A percentile compares a stretch with the other conserved stretches of the same genome.
phyloP scores from a whole-genome alignment of 345 rosid species.

The Eucalyptus albens region DNA sequence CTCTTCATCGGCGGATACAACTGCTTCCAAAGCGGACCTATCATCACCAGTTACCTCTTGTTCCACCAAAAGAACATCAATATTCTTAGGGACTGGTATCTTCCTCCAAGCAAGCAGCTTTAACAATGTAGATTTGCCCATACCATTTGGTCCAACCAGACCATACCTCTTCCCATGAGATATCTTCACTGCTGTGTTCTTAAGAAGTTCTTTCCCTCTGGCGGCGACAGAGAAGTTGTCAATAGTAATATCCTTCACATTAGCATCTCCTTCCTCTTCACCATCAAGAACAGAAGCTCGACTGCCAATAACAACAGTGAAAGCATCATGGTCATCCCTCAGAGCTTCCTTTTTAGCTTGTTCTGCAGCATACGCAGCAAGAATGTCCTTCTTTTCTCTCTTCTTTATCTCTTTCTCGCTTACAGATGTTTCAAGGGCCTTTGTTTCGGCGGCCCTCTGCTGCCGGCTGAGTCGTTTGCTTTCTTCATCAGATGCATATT shows the following conservation, averaged over 20 bases:
- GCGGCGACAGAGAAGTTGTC: slow-evolving; percentile 94
- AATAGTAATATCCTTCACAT: slow-evolving; percentile 72
- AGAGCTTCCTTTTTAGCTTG: slow-evolving; percentile 71
- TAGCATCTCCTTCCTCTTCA: slow-evolving; percentile 78
- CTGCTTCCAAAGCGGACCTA: slow-evolving; percentile 74
- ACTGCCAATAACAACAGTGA: slow-evolving; percentile 89
- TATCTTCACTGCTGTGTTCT: slow-evolving; percentile 77
- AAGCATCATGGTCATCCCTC: slow-evolving; percentile 90
- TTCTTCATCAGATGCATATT: slow-evolving; percentile 33
- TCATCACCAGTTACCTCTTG: slow-evolving; percentile 94
- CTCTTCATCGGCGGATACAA: slow-evolving; percentile 90
- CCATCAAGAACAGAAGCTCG: slow-evolving; percentile 83
- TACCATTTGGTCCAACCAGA: slow-evolving; percentile 91
- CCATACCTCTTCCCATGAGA: slow-evolving; percentile 98
- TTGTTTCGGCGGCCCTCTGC: slow-evolving; percentile 38
- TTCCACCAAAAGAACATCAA: slow-evolving; percentile 91
- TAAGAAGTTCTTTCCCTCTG: slow-evolving; percentile 85
- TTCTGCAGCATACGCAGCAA: slow-evolving; percentile 39
- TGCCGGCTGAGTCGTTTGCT: slow-evolving; percentile 16
- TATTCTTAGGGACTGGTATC: slow-evolving; percentile 91
- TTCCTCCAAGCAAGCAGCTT: slow-evolving; percentile 98
- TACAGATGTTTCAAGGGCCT: slow-evolving; percentile 37
- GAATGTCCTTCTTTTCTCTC: slow-evolving; percentile 59
- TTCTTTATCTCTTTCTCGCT: slow-evolving; percentile 82
- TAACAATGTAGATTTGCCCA: slow-evolving; percentile 87